phyloP scores from a whole-genome alignment of 352 stramenopile species.

The Phytophthora aleatoria region DNA sequence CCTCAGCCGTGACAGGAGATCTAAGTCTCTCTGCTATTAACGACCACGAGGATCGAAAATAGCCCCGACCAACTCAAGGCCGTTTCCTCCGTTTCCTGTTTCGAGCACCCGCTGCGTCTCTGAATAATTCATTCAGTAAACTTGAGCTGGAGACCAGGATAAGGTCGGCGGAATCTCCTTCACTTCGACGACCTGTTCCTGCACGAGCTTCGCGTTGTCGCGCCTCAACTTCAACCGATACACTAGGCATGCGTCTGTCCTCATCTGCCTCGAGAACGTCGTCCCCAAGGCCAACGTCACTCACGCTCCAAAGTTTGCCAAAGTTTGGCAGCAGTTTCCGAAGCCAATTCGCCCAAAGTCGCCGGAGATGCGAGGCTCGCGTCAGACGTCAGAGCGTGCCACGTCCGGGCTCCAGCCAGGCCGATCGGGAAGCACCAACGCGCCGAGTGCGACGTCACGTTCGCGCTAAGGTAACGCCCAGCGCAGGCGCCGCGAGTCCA shows the following conservation, averaged over 20 bases:
- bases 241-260: conserved; percentile 18
- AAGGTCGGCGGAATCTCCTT: not conserved
- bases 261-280: conserved; percentile 24
- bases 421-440: not conserved
- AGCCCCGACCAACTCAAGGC: not conserved
- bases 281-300: conserved; percentile 19
- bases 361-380: not conserved
- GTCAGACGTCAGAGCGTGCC: not conserved
- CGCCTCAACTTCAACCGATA: conserved; percentile 25
- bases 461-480: conserved; percentile 18
- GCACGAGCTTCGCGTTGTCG: conserved; percentile 15
- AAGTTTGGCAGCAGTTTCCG: not conserved
- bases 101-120: not conserved
- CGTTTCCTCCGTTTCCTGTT: not conserved
- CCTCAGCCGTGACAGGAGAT: not conserved
- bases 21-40: not conserved
- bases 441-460: not conserved
- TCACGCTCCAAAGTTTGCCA: conserved; percentile 32
- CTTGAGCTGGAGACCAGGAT: not conserved
- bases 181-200: conserved; percentile 10
- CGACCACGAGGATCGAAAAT: not conserved
- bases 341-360: not conserved
- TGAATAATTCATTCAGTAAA: not conserved
- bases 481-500: not conserved
- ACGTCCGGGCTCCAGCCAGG: not conserved